Conservation (phyloP, 805 yeast genomes). For the Saccharomycopsis microspora region DNA sequence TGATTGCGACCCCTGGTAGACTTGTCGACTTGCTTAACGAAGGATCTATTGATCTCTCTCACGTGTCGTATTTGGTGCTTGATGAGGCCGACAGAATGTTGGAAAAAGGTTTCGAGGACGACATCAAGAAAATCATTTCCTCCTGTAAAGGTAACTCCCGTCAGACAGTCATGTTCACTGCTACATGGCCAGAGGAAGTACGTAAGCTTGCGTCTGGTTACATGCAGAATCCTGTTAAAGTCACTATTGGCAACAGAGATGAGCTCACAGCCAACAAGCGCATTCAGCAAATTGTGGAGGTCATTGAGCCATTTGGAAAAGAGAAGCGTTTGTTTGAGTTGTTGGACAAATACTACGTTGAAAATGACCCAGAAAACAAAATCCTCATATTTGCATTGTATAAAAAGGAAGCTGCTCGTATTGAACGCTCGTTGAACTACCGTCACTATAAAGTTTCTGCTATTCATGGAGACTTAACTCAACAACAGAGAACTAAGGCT, state of each 20-base stretch:
- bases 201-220: slow-evolving; percentile 81
- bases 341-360: slow-evolving; percentile 63
- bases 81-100: slow-evolving; percentile 99
- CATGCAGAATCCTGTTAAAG: slow-evolving; percentile 78
- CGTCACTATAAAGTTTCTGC: slow-evolving; percentile 82
- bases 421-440: slow-evolving; percentile 62
- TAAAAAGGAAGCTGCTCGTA: slow-evolving; percentile 91
- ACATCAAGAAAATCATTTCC: slow-evolving; percentile 71
- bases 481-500: slow-evolving; percentile 84
- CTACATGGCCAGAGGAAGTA: slow-evolving; percentile 99
- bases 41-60: slow-evolving; percentile 60
- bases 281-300: slow-evolving; percentile 89
- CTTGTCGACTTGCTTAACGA: slow-evolving; percentile 83
- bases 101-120: slow-evolving; percentile 97
- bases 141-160: slow-evolving; percentile 28
- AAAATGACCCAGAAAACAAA: slow-evolving; percentile 60
- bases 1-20: slow-evolving; percentile 98
- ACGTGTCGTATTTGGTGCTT: slow-evolving; percentile 68
- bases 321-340: slow-evolving; percentile 66
- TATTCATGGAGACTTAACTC: slow-evolving; percentile 91
- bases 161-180: slow-evolving; percentile 97
- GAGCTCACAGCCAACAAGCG: slow-evolving; percentile 91
- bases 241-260: slow-evolving; percentile 88
- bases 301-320: slow-evolving; percentile 70
- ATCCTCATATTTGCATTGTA: slow-evolving; percentile 87